Conservation (phyloP, 2,329 filamentous ascomycete genomes). For the Hypoxylon sp. region DNA sequence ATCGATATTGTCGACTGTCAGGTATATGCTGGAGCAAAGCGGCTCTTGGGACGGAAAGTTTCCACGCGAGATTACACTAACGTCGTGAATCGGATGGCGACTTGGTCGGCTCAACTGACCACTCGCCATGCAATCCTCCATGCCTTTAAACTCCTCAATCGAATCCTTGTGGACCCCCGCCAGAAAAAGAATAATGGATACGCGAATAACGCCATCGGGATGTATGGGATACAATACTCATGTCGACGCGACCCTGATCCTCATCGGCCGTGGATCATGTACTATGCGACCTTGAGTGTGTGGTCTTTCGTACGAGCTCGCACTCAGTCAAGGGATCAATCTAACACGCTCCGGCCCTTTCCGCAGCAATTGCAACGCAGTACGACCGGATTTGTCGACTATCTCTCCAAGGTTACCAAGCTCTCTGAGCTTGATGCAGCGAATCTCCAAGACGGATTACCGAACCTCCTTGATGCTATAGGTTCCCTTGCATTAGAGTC, state of each 20-base stretch:
- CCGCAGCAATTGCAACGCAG: conserved; percentile 46
- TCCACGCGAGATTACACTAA: conserved; percentile 81
- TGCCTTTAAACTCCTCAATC: conserved; percentile 82
- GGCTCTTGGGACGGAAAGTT: conserved; percentile 83
- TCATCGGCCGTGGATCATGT: conserved; percentile 91
- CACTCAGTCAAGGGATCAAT: conserved; percentile 69
- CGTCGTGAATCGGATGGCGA: conserved; percentile 80
- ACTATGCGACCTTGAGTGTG: conserved; percentile 86
- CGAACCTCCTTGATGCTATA: conserved; percentile 63
- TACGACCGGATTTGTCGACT: conserved; percentile 58
- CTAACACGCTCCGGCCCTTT: conserved; percentile 65
- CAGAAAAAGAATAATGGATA: conserved; percentile 50
- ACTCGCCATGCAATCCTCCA: conserved; percentile 88
- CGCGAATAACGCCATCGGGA: conserved; percentile 48
- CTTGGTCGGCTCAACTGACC: conserved; percentile 81
- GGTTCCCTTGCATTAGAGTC: conserved; percentile 61
- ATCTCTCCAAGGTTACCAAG: conserved; percentile 75
- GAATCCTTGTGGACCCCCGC: conserved; percentile 76
- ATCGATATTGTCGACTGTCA: conserved; percentile 92
- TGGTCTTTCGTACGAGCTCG: conserved; percentile 90
- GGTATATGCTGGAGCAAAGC: conserved; percentile 85
- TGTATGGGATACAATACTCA: conserved; percentile 71
- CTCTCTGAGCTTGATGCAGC: conserved; percentile 78
- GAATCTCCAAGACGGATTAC: conserved; percentile 72
- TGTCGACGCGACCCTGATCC: conserved; percentile 84